phyloP scores from a whole-genome alignment of 1,139 yeast species.

The Diutina pseudorugosa region DNA sequence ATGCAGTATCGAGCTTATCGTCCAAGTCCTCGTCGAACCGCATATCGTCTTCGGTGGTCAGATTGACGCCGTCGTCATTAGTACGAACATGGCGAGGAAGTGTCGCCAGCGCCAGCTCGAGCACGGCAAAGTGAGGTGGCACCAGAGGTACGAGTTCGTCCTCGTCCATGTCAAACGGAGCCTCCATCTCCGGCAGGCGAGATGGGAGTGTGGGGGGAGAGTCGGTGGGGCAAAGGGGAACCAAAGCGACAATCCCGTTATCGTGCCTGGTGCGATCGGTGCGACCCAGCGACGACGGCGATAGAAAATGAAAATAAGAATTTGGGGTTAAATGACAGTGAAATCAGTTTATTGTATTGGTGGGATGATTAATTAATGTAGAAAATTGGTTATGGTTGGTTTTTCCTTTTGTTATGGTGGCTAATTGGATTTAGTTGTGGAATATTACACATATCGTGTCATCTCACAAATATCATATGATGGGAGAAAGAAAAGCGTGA shows the following conservation, averaged over 20 bases:
- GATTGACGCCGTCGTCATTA: constrained; percentile 12
- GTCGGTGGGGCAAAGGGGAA: background rate
- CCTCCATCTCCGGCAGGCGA: background rate
- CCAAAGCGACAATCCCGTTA: background rate
- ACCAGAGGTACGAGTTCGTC: background rate
- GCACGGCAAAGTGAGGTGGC: background rate
- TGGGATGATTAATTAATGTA: no score
- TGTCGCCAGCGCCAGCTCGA: background rate
- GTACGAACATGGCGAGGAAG: background rate
- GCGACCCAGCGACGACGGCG: no score
- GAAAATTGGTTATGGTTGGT: no score
- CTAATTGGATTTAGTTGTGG: no score
- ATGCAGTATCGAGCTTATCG: constrained; percentile 24
- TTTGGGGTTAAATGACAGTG: no score
- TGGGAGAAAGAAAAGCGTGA: no score
- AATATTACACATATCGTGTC: no score
- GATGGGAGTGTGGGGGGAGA: background rate
- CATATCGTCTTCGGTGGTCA: constrained; percentile 13
- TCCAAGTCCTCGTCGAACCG: constrained; percentile 32
- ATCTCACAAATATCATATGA: no score
- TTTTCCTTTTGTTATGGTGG: no score
- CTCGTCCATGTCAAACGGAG: background rate
- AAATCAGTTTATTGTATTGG: no score
- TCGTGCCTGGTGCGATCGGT: no score
- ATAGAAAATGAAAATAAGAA: no score